A percentile compares a stretch with the other conserved stretches of the same genome.
Conservation (phyloP, 371 early-diverging fungal species). For the Nematocida minor region DNA sequence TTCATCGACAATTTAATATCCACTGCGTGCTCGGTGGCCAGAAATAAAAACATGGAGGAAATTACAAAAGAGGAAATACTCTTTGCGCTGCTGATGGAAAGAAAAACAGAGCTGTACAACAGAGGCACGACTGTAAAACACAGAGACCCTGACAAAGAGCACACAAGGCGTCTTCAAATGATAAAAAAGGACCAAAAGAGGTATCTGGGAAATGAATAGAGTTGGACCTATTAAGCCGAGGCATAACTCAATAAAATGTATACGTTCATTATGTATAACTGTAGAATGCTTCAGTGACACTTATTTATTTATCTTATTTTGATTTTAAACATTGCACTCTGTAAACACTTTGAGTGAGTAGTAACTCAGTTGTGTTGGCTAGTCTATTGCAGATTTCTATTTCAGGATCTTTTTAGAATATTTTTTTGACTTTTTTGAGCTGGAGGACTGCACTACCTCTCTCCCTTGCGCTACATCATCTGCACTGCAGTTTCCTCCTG, state of each 20-base stretch:
- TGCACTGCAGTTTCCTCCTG: too few species aligned
- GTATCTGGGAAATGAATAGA: not conserved
- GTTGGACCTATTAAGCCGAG: too few species aligned
- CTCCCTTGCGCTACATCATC: too few species aligned
- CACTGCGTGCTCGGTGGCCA: conserved; percentile 36
- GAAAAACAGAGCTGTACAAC: conserved; percentile 24
- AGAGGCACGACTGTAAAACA: not conserved
- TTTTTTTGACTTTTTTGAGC: too few species aligned
- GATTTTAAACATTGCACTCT: too few species aligned
- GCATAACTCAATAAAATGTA: too few species aligned
- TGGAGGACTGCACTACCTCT: too few species aligned
- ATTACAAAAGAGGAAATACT: conserved; percentile 45
- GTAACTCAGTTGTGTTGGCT: too few species aligned
- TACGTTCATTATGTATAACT: not conserved
- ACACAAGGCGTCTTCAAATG: conserved; percentile 9
- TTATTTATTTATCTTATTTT: not conserved
- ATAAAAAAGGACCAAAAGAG: conserved; percentile 35
- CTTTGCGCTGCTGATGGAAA: conserved; percentile 34
- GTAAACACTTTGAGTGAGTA: too few species aligned
- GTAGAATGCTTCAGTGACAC: not conserved
- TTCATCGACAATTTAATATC: conserved; percentile 44
- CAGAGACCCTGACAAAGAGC: conserved; percentile 47
- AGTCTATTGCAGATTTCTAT: too few species aligned
- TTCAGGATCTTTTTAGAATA: too few species aligned
- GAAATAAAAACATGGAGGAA: conserved; percentile 26